phyloP scores from a whole-genome alignment of 2,329 filamentous ascomycete species.

The Diaporthe ilicicola region DNA sequence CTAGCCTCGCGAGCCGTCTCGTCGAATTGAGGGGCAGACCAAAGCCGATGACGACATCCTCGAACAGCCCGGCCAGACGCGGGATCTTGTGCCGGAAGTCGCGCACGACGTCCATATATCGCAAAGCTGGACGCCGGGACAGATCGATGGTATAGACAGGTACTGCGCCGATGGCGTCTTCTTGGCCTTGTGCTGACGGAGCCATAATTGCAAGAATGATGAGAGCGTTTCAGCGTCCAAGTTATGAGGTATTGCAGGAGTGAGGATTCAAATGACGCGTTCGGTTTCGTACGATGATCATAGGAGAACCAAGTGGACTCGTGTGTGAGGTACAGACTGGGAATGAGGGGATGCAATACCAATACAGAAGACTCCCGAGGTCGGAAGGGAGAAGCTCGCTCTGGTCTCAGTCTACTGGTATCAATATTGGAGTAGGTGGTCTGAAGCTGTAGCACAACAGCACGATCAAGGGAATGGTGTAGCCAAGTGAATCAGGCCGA shows the following conservation, averaged over 20 bases:
- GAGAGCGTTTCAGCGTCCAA: too few species aligned
- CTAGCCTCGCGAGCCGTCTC: constrained; percentile 4
- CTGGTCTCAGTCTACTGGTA: too few species aligned
- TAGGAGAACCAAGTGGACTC: too few species aligned
- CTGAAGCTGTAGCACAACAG: too few species aligned
- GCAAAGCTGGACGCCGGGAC: background rate
- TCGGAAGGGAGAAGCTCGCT: too few species aligned
- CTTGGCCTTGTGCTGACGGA: too few species aligned
- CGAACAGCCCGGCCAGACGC: background rate
- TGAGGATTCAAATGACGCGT: background rate
- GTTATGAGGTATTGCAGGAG: background rate
- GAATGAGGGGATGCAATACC: too few species aligned
- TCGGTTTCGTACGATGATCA: background rate
- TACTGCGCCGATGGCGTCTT: background rate
- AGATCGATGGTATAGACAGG: background rate
- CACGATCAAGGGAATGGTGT: too few species aligned
- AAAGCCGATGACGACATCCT: background rate
- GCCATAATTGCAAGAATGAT: background rate
- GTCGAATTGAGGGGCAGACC: background rate
- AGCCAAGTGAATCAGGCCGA: too few species aligned
- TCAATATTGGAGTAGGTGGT: too few species aligned
- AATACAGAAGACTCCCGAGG: too few species aligned
- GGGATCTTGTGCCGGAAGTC: constrained; percentile 11
- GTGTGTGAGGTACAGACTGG: too few species aligned
- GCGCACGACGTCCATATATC: background rate